Evolutionary conservation across 768 basidiomycete species (phyloP).

Genomic region (Leccinum obscurum): DNA sequence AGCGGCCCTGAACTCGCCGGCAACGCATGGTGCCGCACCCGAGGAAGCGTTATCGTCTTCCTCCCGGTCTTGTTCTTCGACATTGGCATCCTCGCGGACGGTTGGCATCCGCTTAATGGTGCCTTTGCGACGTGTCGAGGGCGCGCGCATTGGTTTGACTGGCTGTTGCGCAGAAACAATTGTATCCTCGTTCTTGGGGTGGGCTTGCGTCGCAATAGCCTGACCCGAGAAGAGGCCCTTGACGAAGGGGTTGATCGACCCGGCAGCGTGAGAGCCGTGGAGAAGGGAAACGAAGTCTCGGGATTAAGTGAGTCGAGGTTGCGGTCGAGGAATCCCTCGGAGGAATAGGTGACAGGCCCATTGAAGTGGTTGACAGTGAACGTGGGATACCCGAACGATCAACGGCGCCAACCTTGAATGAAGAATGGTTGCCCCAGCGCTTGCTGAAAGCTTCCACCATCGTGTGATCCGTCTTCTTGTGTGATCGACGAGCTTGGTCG

Average conservation of each 20-base stretch:
- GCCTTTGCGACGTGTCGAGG: conserved; percentile 82
- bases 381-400: conserved; percentile 79
- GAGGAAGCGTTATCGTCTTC: too few species aligned
- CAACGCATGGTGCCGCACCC: too few species aligned
- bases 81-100: conserved; percentile 33
- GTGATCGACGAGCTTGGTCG: too few species aligned
- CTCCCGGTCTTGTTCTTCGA: too few species aligned
- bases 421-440: conserved; percentile 91
- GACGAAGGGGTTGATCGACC: conserved; percentile 89
- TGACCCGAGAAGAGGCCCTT: conserved; percentile 86
- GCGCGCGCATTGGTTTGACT: conserved; percentile 91
- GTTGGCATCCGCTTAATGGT: conserved; percentile 55
- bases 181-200: conserved; percentile 91
- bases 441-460: conserved; percentile 96
- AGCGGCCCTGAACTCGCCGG: too few species aligned
- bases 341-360: conserved; percentile 88
- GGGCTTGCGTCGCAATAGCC: conserved; percentile 72
- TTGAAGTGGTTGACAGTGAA: conserved; percentile 94
- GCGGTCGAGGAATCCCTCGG: conserved; percentile 85
- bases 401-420: conserved; percentile 78
- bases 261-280: conserved; percentile 34
- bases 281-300: conserved; percentile 70
- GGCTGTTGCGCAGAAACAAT: conserved; percentile 94
- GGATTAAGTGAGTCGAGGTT: conserved; percentile 90
- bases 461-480: too few species aligned